Evolutionary conservation across 306 rosid species (phyloP).

Genomic region (Cucumis sativus): Cucumber_9930_V3 NC_026660.2:21523001-21523500

Average conservation of each 20-base stretch:
- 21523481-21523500: neutral
- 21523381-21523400: constrained; percentile 95
- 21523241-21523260: neutral
- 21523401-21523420: constrained; percentile 90
- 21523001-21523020: neutral
- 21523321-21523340: constrained; percentile 48
- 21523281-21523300: constrained; percentile 57
- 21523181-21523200: neutral
- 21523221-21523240: neutral
- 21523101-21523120: neutral
- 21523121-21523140: neutral
- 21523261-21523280: neutral
- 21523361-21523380: constrained; percentile 93
- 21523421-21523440: constrained; percentile 80
- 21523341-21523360: constrained; percentile 89
- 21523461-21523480: neutral
- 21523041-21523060: neutral
- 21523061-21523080: neutral
- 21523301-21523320: constrained; percentile 81
- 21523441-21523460: constrained; percentile 30
- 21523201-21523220: neutral
- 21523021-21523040: neutral
- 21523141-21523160: neutral
- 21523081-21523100: neutral
- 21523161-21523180: neutral